Base-by-base conservation (phyloP, 2,329 filamentous ascomycete species). In the Cladobotryum mycophilum region DNA sequence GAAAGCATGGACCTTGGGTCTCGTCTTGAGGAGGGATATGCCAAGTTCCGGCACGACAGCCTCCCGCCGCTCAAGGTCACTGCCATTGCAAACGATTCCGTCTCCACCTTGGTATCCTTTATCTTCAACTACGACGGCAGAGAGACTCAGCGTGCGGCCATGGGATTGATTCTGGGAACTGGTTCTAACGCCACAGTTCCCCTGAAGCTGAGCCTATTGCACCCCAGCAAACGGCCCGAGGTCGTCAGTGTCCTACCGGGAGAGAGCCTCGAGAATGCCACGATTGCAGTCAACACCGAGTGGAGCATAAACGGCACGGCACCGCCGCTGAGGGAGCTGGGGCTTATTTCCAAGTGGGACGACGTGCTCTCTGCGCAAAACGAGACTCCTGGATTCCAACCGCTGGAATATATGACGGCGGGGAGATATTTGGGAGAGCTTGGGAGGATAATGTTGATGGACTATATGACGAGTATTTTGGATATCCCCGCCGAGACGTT, bases 361-460 rank as follows among this genome's bases (percentile, higher is more conserved):
- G 68, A 73, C 9, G 69, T 76, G 52, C 74, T 93, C 5, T 86
- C 90, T 58, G 67, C 68, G 4, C 78, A 82, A 42, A 85, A 84
- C 58, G 84, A 88, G 58, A 74, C 73, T 6, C 85, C 88, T 0
- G 87, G 88, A 0, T 90, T 92, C 59, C 88, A 92, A 57, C 87
- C 88, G 0, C 79, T 92, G 17, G 88, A 93, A 63, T 92, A 91
- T 67, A 89, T 92, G 85, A 90, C 86, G 1, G 81, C 86, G 3
- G 87, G 87, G 2, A 76, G 87, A 38, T 91, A 91, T 62, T 75
- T 91, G 4, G 87, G 87, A 46, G 87, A 91, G 66, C 78, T 91
- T 11, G 84, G 85, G 20, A 81, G 87, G 22, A 72, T 90, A 50
- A 81, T 88, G 54, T 74, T 89, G 48, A 67, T 84, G 38, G 84